Base-by-base conservation (phyloP, 108 stramenopile genomes). In the Cyclotella sp. region DNA sequence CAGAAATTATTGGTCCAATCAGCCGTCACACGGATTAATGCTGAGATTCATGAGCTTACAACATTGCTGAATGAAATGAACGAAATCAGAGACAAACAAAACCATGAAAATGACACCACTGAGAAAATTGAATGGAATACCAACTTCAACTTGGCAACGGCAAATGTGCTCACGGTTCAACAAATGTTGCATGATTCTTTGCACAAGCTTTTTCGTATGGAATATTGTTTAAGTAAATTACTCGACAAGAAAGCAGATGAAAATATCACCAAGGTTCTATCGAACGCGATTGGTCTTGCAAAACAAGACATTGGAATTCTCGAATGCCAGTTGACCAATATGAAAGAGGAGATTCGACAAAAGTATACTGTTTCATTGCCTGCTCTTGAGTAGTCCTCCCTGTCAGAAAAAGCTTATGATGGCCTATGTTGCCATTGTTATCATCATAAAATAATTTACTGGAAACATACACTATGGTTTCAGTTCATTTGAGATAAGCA, bases 161-260 rank as follows among this genome's bases (percentile, higher is more conserved):
- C 55, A n/a, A 57, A 57, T 21, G 3, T 57, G 55, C 55, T 57
- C 12, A 57, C 19, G 3, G 12, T 57, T 21, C 55, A 57, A 57
- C 55, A 57, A 57, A 57, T 57, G 55, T 3, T 57, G 24, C n/a
- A 57, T 21, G 55, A 57, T 21, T 57, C 55, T 24, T 5, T 26
- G 24, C 24, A 57, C 22, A 24, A 57, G 55, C 24, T 57, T 5
- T 57, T 57, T 57, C 55, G 19, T 21, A 57, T 57, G 55, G 55
- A 57, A 8, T 24, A 57, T 21, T 1, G 24, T 21, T 24, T 57
- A 26, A 4, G 55, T 8, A 12, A 24, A 12, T 19, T 57, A 4
- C 24, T 26, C 5, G 55, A 57, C 11, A 21, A 4, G 24, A 24
- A 26, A 24, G 55, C 11, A 22, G 55, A n/a, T 4, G 11, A 57